Base-by-base conservation (phyloP, 441 rosid genomes). In the Pelargonium myrrhifolium region DNA sequence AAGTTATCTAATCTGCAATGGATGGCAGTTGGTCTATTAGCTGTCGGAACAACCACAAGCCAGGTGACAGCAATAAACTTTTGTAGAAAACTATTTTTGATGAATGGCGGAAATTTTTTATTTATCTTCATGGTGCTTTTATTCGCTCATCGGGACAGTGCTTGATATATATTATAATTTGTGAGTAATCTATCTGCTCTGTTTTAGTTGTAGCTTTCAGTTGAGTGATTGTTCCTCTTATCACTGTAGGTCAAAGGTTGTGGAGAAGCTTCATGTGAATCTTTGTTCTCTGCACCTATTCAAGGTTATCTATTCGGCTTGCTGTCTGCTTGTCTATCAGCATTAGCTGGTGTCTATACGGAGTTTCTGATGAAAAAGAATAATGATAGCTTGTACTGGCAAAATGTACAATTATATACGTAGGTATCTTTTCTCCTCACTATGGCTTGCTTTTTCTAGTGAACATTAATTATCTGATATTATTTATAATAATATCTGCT, bases 361-460 rank as follows among this genome's bases (percentile, higher is more conserved):
- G 96, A 89, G 77, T 91, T 83, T 79, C 81, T 89, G 71, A 89
- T 87, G 94, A 92, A 89, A 84, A 87, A 84, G 87, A 92, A 89
- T 67, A 85, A 75, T 64, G 97, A 87, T 71, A 85, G 86, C 78
- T 79, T 89, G 77, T 91, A 91, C 77, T 87, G 94, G 90, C 97
- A 91, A 77, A 89, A 91, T 70, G 70, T 89, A 75, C 96, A 91
- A 72, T 86, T 89, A 74, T 91, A 89, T 78, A 84, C 86, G 89
- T 91, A 80, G 79, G 90, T 86, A 82, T 77, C 86, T 68, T 68
- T 68, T 78, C 76, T 79, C 74, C 64, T 59, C 65, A 73, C 64
- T 51, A 66, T 21, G 14, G n/a, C 71, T 66, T 73, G 47, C 64
- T 73, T 39, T 61, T 66, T 49, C 65, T 49, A 0, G 43, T n/a